Evolutionary conservation across 116 monocot species (phyloP), one percentile per base, ranked within the genome.

Genomic region (Posidonia oceanica): DNA sequence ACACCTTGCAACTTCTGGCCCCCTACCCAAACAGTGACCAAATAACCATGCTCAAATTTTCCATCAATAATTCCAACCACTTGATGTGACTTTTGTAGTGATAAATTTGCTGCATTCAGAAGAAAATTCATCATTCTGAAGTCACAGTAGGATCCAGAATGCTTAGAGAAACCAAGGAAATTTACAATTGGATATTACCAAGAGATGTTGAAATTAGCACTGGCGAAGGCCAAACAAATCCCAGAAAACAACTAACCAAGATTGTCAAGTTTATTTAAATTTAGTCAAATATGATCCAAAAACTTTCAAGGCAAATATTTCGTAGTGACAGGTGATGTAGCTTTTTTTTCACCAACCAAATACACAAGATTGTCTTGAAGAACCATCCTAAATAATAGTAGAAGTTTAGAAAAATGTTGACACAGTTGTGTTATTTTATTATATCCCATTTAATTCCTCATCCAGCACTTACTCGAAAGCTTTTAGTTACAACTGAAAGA

Each of bases 31-130:
- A 90, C 86, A 20, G 84, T 80, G 38, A 90, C 71, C 20, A 94
- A 79, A 72, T 94, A 90, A 16, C 91, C 94, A 69, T 88, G 80
- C 63, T 94, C 94, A 57, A 88, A 88, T 69, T 90, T 94, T 4
- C 94, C 88, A 65, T 94, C 84, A 54, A 94, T 90, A 53, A 84
- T 75, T 68, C 87, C 86, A 58, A 71, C 64, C 52, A 90, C 85
- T 14, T 58, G 54, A 59, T 66, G 54, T 67, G 80, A 70, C 29
- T 63, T 21, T 52, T 77, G 54, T 18, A 67, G 41, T 11, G 80
- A 68, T 20, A 41, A 42, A 54, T 65, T 79, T 82, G 75, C 37
- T 71, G 61, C 22, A 40, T 44, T 38, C 23, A 67, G 51, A 59
- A 36, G 14, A 15, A 38, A 36, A 36, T 14, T 15, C 39, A 63